Evolutionary conservation across 345 rosid genomes (phyloP), one percentile per base, ranked within the genome.

Genomic region (Eucalyptus polyanthemos): DNA sequence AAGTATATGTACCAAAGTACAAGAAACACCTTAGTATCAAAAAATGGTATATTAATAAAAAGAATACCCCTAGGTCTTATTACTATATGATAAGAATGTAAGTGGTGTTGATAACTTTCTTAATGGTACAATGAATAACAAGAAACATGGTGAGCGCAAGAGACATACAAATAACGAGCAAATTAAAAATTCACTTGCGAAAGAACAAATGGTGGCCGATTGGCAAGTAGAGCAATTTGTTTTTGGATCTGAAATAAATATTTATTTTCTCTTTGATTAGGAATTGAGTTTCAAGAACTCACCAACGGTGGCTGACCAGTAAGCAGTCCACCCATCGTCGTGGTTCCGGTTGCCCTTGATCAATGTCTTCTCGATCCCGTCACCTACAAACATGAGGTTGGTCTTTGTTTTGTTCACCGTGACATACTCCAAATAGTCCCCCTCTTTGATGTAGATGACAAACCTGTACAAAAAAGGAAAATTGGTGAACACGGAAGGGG

Each of bases 301-400:
- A 91, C 93, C 88, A 22, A 92, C 90, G 11, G 93, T 92, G 11
- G 93, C 90, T 10, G 89, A 89, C 21, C 86, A 54, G 88, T 87
- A 92, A 9, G 93, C 88, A 12, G 76, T 85, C 47, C 86, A 89
- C 5, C 91, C 90, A 47, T 89, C 92, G 22, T 49, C 88, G 14
- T 40, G 47, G 86, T 88, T 92, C 21, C 88, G 87, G 49, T 86
- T 88, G 10, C 90, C 92, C 7, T 88, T 87, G 22, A 91, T 69
- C 2, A 91, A 45, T 10, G 93, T 92, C 91, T 80, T 87, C 22
- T 89, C 87, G 45, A 90, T 90, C n/a, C 93, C 92, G 31, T 92
- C 92, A 19, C 93, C 93, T 34, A 91, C 53, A 49, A 92, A 88
- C 92, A 91, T 91, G 27, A 91, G 54, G 49, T 88, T 89, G 60